phyloP scores from a whole-genome alignment of 169 alveolate species.

The Plasmodium ovale region DNA sequence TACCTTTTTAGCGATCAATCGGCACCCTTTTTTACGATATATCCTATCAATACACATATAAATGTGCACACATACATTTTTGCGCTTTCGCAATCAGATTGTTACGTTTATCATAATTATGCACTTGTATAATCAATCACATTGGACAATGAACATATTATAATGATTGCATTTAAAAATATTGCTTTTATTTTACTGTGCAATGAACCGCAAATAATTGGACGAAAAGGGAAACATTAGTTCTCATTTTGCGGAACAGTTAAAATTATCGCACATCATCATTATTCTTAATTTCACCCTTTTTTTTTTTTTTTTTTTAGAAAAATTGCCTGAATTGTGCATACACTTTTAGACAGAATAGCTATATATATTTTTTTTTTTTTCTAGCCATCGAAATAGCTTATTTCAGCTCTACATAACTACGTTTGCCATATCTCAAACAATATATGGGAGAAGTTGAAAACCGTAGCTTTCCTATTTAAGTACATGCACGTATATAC shows the following conservation, averaged over 20 bases:
- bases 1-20: too few relatives aligned
- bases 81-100: too few relatives aligned
- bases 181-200: too few relatives aligned
- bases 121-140: too few relatives aligned
- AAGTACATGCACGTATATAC: too few relatives aligned
- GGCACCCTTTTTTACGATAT: too few relatives aligned
- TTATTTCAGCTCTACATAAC: not conserved
- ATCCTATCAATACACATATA: too few relatives aligned
- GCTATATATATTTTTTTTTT: slow-evolving; percentile 1
- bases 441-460: too few relatives aligned
- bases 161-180: not conserved
- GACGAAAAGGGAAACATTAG: not conserved
- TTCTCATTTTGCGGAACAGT: not conserved
- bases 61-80: too few relatives aligned
- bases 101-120: too few relatives aligned
- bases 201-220: not conserved
- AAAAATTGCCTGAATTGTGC: slow-evolving; percentile 27
- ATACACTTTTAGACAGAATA: slow-evolving; percentile 10
- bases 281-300: not conserved
- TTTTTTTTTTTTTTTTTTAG: slow-evolving; percentile 21
- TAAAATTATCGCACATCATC: not conserved
- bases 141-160: not conserved
- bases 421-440: not conserved
- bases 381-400: not conserved
- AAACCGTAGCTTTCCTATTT: too few relatives aligned